Conservation (phyloP, 2,329 filamentous ascomycete species). For the Epichloe sibirici region DNA sequence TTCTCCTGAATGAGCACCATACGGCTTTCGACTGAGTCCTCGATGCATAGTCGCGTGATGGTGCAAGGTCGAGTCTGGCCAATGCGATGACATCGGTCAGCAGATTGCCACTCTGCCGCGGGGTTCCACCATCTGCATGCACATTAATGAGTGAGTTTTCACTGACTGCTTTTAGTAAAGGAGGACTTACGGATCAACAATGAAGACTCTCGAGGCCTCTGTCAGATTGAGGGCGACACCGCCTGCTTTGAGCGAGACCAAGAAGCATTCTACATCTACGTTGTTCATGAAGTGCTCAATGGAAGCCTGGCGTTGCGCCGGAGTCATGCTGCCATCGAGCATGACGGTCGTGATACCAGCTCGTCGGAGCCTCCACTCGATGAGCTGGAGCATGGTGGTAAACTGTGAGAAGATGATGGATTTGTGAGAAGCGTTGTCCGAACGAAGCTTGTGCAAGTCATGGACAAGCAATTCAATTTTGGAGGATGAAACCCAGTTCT, state of each 20-base stretch:
- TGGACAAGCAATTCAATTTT: conserved; percentile 97
- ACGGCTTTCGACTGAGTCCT: conserved; percentile 90
- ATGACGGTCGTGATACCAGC: conserved; percentile 98
- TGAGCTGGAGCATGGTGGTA: conserved; percentile 91
- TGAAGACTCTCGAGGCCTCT: conserved; percentile 89
- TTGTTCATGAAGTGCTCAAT: conserved; percentile 98
- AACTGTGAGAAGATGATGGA: conserved; percentile 97
- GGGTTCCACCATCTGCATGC: conserved; percentile 84
- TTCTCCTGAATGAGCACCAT: conserved; percentile 97
- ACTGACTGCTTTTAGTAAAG: background rate
- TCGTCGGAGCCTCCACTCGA: conserved; percentile 90
- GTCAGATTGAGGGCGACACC: conserved; percentile 93
- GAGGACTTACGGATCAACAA: conserved; percentile 75
- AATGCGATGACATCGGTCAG: conserved; percentile 87
- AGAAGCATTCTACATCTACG: conserved; percentile 84
- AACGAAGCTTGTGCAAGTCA: conserved; percentile 82
- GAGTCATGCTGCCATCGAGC: conserved; percentile 96
- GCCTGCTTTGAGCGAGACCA: conserved; percentile 91
- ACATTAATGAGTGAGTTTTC: conserved; percentile 11
- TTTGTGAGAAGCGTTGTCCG: conserved; percentile 87
- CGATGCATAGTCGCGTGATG: conserved; percentile 88
- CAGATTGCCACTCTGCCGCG: conserved; percentile 98
- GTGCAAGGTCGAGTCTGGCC: conserved; percentile 88
- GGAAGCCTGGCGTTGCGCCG: conserved; percentile 79
- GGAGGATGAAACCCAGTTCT: conserved; percentile 94